Base-by-base conservation (phyloP, 2,329 filamentous ascomycete genomes). In the Fusarium dlaminii region DNA sequence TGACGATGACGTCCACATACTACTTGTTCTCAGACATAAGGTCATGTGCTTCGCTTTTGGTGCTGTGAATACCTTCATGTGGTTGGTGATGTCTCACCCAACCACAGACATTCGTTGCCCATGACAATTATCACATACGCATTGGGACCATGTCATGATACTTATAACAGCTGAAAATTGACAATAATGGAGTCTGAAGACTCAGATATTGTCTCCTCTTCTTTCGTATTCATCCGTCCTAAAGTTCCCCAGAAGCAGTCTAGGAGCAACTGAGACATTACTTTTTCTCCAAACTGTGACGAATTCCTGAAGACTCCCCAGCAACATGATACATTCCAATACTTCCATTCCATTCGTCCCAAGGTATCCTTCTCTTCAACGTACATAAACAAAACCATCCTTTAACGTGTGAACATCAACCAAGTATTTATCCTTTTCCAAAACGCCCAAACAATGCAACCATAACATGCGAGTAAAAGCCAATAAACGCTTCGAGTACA, bases 401-500 rank as follows among this genome's bases (percentile, higher is more conserved):
- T 66, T 48, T 30, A 57, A 49, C 48, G 40, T 64, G 45, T 74
- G 42, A 65, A 62, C 60, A 73, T 34, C 54, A 63, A 66, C 20
- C 54, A 63, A 42, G 46, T 52, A 42, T 57, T 36, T 52, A 36
- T 30, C 39, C 66, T 39, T 67, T 73, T 63, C 46, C 70, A 57
- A 46, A 75, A 75, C 72, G 72, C 72, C 72, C 62, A 73, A 73
- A 54, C 45, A 75, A 72, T 74, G 68, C 72, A 62, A 39, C 55
- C 64, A 49, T 37, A 29, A 32, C 45, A 64, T 58, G 58, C 39
- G 20, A 49, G 22, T 17, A 34, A 39, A 45, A 40, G 45, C 51
- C 42, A 51, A 54, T 27, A 48, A 68, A 32, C 73, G 69, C 69
- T 66, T 43, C 20, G 14, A 62, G 36, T 29, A 63, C 36, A 69